Base-by-base conservation (phyloP, 352 stramenopile genomes). In the Plasmopara viticola region DNA sequence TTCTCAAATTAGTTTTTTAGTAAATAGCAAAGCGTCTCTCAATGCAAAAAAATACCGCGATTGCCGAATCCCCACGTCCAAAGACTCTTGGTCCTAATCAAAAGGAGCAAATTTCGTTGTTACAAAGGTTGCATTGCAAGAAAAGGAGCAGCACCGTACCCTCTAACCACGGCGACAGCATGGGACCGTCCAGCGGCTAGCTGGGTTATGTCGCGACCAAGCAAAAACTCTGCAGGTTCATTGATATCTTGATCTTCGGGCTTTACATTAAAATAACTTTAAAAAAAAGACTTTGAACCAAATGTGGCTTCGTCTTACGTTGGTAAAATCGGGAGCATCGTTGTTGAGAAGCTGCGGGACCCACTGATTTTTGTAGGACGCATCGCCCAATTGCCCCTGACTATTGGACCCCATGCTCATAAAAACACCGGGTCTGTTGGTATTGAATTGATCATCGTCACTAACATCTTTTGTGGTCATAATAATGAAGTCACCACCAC, bases 21-120 rank as follows among this genome's bases (percentile, higher is more conserved):
- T 6, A 8, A 4, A 35, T 35, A 35, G 10, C 10, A 12, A 35
- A 35, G 31, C 31, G 10, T 35, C 6, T 35, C 20, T 35, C 7
- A 12, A 35, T 35, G 31, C 31, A 12, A 35, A 8, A 35, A 35
- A 51, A n/a, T 53, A 68, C 71, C 75, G 13, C 62, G 60, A 47
- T 91, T 76, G 29, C 81, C 81, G 41, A 77, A 85, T 7, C 81
- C 81, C 81, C 81, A 91, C 9, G 72, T 84, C 81, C 81, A 91
- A 9, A 87, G 49, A 9, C 81, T 71, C 17, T 69, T 74, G 29
- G 78, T 86, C 40, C 78, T 91, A 30, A 35, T 29, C 28, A 14
- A 43, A 28, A 41, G 59, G 9, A 55, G 42, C 25, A 44, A 8
- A 45, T 29, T 42, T 39, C 9, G 12, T 31, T 2, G 9, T 57